Base-by-base conservation (phyloP, 306 rosid genomes). In the Trifolium fragiferum region DNA sequence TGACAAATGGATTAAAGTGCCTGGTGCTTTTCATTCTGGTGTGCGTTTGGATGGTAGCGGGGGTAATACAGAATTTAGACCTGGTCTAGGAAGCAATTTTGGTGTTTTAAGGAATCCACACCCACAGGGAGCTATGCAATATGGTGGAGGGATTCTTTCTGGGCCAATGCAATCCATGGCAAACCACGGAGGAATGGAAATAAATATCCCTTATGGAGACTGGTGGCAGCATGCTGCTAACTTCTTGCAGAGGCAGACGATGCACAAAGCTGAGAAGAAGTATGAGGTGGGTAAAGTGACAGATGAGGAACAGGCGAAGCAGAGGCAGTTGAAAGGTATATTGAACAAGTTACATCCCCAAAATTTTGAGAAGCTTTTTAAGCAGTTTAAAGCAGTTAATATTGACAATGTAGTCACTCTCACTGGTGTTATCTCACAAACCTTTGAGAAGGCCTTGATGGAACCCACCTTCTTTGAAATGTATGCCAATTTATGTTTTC, bases 381-480 rank as follows among this genome's bases (percentile, higher is more conserved):
- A 90, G 73, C 97, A 92, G 85, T 97, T 94, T 5, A 92, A 84
- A 87, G 95, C 82, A 27, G 99, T 94, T n/a, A 90, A 90, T 43
- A 90, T 94, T 40, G 97, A 94, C 83, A 92, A 86, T 79, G 89
- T 82, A 0, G 74, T 5, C 44, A 90, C 97, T 4, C 92, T 94
- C 30, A 70, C 80, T 43, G 96, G 99, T 82, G 97, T 94, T 61
- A 94, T 94, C 85, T 87, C 95, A 41, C 99, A 94, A 84, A 94
- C 92, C 44, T 94, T 94, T 84, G 99, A 94, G 82, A 94, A 94
- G 76, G 99, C 99, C 63, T 81, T 94, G 33, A 85, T 80, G 91
- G 99, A 94, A 83, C 99, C 99, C 70, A 94, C 99, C 55, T 92
- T 94, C 84, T 94, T 97, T 92, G 99, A 94, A 89, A 94, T 92